Conservation (phyloP, 192 early-diverging fungal species). For the Coemansia sp. region DNA sequence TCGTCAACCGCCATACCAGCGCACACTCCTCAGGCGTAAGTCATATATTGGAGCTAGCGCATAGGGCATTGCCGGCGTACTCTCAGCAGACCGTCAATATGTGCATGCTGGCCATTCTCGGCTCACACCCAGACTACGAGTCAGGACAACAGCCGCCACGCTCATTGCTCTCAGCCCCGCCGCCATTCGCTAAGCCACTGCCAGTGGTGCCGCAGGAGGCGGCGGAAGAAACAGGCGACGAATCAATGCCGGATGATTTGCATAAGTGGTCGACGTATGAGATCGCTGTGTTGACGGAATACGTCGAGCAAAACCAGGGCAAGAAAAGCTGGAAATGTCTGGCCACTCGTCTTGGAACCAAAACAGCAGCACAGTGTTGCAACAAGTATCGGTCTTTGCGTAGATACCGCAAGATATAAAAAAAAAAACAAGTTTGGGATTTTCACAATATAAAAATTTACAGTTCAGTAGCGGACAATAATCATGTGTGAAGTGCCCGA, state of each 20-base stretch:
- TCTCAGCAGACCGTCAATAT: slow-evolving; percentile 9
- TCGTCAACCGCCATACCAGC: slow-evolving; percentile 8
- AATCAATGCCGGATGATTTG: not conserved
- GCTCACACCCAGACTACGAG: slow-evolving; percentile 23
- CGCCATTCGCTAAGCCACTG: not conserved
- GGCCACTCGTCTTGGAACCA: slow-evolving; percentile 30
- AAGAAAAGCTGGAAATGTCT: slow-evolving; percentile 34
- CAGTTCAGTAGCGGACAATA: not conserved
- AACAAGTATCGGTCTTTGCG: slow-evolving; percentile 47
- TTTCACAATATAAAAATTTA: not conserved
- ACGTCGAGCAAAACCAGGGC: slow-evolving; percentile 13
- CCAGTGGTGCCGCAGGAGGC: not conserved
- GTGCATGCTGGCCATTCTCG: slow-evolving; percentile 29
- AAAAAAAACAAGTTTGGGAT: not conserved
- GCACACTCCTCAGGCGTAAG: slow-evolving; percentile 2
- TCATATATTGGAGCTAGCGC: slow-evolving; percentile 17
- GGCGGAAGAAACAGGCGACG: not conserved
- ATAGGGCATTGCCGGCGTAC: slow-evolving; percentile 4
- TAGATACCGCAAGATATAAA: slow-evolving; percentile 1
- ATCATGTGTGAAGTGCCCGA: not conserved
- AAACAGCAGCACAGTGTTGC: slow-evolving; percentile 33
- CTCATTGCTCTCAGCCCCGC: not conserved
- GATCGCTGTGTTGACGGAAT: slow-evolving; percentile 20
- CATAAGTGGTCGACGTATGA: slow-evolving; percentile 32
- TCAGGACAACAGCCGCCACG: slow-evolving; percentile 13